These are phyloP conservation scores for Obelidium mucronatum DNA, from an alignment of 192 early-diverging fungal genomes.

Conservation along the genomic window DNA sequence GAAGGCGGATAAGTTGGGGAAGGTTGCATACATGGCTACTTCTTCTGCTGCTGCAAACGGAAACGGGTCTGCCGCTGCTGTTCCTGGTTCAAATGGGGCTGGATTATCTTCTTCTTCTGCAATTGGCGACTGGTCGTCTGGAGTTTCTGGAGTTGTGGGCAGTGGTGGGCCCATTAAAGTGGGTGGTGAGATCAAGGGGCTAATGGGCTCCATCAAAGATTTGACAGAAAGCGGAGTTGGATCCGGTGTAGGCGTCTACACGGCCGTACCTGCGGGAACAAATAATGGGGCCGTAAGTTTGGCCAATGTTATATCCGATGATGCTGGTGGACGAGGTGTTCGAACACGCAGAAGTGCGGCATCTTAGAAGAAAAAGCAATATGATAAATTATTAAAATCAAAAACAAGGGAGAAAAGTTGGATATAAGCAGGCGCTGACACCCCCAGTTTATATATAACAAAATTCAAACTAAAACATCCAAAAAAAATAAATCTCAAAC, in stretches of 20 bases:
- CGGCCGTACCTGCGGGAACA: neutral
- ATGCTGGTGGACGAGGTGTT: neutral
- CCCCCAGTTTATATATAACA: too few species aligned
- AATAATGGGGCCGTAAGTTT: neutral
- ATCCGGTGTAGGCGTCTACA: neutral
- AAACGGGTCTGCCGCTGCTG: neutral
- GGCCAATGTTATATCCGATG: neutral
- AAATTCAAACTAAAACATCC: neutral
- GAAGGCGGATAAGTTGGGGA: slow-evolving; percentile 28
- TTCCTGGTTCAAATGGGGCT: neutral
- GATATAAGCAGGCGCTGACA: too few species aligned
- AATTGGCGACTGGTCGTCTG: too few species aligned
- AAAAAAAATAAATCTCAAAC: slow-evolving; percentile 11
- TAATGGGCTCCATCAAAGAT: slow-evolving; percentile 18
- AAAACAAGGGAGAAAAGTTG: too few species aligned
- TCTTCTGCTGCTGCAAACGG: neutral
- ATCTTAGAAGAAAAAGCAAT: too few species aligned
- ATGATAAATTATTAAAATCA: too few species aligned
- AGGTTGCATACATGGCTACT: neutral
- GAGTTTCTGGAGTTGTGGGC: too few species aligned
- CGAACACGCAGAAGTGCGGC: too few species aligned
- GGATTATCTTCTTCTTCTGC: neutral
- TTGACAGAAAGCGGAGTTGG: neutral
- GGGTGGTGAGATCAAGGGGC: slow-evolving; percentile 13
- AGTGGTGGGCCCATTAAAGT: neutral